Evolutionary conservation across 257 asterid genomes (phyloP).

Genomic region (Nicotiana sylvestris): DNA sequence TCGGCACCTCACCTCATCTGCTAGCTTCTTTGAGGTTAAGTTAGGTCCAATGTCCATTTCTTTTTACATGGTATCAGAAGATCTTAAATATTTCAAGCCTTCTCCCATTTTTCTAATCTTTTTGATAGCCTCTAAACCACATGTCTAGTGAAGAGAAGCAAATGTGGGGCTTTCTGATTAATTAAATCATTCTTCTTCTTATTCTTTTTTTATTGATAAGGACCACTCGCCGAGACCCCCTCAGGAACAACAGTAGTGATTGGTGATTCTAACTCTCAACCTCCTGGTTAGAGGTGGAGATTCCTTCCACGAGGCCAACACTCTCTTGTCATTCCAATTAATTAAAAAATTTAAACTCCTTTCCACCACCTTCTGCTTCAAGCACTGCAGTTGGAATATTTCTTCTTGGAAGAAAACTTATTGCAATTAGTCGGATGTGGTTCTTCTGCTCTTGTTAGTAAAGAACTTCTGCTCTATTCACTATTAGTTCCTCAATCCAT

Average conservation of each 20-base stretch:
- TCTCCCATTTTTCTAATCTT: not conserved
- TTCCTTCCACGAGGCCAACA: not conserved
- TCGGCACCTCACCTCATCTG: no score
- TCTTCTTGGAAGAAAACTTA: not conserved
- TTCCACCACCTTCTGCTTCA: not conserved
- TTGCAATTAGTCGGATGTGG: not conserved
- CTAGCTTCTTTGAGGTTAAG: not conserved
- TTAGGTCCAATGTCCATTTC: not conserved
- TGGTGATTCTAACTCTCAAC: not conserved
- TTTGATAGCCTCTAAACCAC: not conserved
- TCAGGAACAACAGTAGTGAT: not conserved
- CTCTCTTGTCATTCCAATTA: not conserved
- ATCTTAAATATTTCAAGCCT: not conserved
- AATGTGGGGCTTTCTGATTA: not conserved
- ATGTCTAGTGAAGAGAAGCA: not conserved
- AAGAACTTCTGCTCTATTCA: not conserved
- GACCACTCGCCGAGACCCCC: not conserved
- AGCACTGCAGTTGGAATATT: not conserved
- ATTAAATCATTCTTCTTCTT: not conserved
- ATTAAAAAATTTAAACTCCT: not conserved
- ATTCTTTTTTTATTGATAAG: not conserved
- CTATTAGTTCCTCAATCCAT: not conserved
- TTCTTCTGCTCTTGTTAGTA: not conserved
- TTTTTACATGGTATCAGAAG: not conserved
- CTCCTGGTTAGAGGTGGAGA: not conserved